Percentiles rank a stretch among this genome's conserved stretches.
Evolutionary conservation across 768 basidiomycete genomes (phyloP).

Genomic region (Neoboletus subvelutipes): DNA sequence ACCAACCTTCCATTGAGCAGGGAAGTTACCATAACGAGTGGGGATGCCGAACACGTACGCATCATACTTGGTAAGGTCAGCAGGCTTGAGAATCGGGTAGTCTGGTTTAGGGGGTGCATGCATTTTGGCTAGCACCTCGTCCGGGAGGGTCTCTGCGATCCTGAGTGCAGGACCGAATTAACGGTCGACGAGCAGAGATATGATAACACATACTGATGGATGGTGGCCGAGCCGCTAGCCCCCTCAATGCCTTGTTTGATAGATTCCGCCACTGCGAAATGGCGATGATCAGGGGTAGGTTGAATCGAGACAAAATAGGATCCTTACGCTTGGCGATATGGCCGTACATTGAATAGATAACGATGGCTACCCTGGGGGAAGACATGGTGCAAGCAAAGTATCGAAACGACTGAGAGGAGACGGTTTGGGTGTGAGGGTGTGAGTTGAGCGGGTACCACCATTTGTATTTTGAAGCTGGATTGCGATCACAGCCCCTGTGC

Average conservation of each 20-base stretch:
- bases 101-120: slow-evolving; percentile 67
- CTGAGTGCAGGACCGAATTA: slow-evolving; percentile 34
- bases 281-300: slow-evolving; percentile 2
- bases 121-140: slow-evolving; percentile 66
- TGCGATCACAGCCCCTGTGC: not conserved
- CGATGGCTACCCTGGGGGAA: slow-evolving; percentile 60
- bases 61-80: slow-evolving; percentile 58
- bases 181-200: not conserved
- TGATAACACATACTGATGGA: slow-evolving; percentile 49
- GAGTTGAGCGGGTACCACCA: no score
- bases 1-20: slow-evolving; percentile 74
- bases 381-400: slow-evolving; percentile 34
- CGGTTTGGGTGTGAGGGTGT: not conserved
- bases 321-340: slow-evolving; percentile 66
- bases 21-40: slow-evolving; percentile 79
- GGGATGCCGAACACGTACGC: slow-evolving; percentile 76
- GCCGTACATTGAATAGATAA: slow-evolving; percentile 75
- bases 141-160: slow-evolving; percentile 75
- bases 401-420: slow-evolving; percentile 1
- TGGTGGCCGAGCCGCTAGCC: slow-evolving; percentile 50
- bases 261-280: slow-evolving; percentile 56
- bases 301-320: not conserved
- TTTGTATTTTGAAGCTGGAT: slow-evolving; percentile 9
- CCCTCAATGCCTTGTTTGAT: slow-evolving; percentile 44
- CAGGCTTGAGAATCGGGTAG: slow-evolving; percentile 65